Base-by-base conservation (phyloP, 2,329 filamentous ascomycete genomes). In the Penicillium sp. region DNA sequence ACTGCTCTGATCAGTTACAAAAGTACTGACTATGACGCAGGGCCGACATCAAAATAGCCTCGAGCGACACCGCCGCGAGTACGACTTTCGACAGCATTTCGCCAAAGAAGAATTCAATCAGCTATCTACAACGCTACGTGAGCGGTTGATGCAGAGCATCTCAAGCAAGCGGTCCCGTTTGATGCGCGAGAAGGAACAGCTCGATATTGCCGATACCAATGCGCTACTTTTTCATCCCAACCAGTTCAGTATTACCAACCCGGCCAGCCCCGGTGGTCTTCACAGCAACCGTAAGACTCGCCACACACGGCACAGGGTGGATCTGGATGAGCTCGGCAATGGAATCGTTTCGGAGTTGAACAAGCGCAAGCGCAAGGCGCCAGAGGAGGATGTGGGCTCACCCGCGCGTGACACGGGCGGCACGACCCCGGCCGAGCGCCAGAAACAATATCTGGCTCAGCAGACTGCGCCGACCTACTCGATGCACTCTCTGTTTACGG, bases 201-300 rank as follows among this genome's bases (percentile, higher is more conserved):
- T 85, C 20, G 82, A 85, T 55, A 78, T 84, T 49, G 79, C 79
- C 3, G 81, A 85, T 64, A 83, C 77, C 64, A 84, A 82, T 59
- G 79, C 81, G 6, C 73, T 83, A 42, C 76, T 84, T 9, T 73
- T 84, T 6, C 79, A 85, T 51, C 81, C 81, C 11, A 82, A 78
- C 51, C 81, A 85, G 56, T 84, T 83, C 68, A 81, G 77, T 63
- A 80, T 84, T 51, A 80, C 78, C 55, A 79, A 82, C 50, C 80
- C 79, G n/a, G 74, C 75, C 14, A 82, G 78, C 47, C 81, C 81
- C 18, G 80, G 80, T 38, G 80, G 80, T 2, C 70, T 77, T 18
- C 76, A 79, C 56, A 76, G 74, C 49, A 79, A 80, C 54, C 75
- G 81, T 50, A 84, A 84, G 66, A 85, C 81, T 14, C 69, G 81